Percentiles rank a stretch among this genome's conserved stretches.
Evolutionary conservation across 2,329 filamentous ascomycete genomes (phyloP).

Genomic region (Nigrospora sphaerica): DNA sequence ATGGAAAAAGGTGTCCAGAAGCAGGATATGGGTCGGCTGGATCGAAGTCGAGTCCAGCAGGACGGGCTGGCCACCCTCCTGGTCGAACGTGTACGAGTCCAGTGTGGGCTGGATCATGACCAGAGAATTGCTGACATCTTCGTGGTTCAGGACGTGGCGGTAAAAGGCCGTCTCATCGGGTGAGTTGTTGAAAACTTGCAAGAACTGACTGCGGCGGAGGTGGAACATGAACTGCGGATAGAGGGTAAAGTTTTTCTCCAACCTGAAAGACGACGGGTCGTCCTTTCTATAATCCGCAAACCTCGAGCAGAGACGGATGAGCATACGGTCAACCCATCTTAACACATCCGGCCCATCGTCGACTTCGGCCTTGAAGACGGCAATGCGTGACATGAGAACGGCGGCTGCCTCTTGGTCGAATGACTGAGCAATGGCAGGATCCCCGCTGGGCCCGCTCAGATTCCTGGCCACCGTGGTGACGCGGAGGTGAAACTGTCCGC

Average conservation of each 20-base stretch:
- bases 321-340: slow-evolving; percentile 97
- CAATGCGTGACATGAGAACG: slow-evolving; percentile 97
- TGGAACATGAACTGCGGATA: slow-evolving; percentile 99
- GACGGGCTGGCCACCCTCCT: slow-evolving; percentile 89
- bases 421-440: slow-evolving; percentile 90
- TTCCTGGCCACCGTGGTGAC: slow-evolving; percentile 92
- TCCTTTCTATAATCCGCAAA: slow-evolving; percentile 99
- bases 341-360: slow-evolving; percentile 98
- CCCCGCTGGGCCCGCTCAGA: slow-evolving; percentile 86
- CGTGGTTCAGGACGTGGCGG: slow-evolving; percentile 91
- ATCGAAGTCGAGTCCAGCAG: slow-evolving; percentile 94
- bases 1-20: slow-evolving; percentile 98
- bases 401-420: slow-evolving; percentile 98
- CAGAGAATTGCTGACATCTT: slow-evolving; percentile 92
- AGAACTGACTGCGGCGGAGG: slow-evolving; percentile 88
- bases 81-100: slow-evolving; percentile 94
- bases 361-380: slow-evolving; percentile 97
- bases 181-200: slow-evolving; percentile 99
- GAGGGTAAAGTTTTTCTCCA: slow-evolving; percentile 98
- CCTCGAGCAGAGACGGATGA: slow-evolving; percentile 90
- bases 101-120: slow-evolving; percentile 99
- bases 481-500: slow-evolving; percentile 89
- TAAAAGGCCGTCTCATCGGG: slow-evolving; percentile 99
- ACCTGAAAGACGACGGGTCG: slow-evolving; percentile 89
- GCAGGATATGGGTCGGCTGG: slow-evolving; percentile 84